A percentile compares a stretch with the other conserved stretches of the same genome.
These are phyloP conservation scores for Cyberlindnera maritima DNA, from an alignment of 805 yeast species.

Conservation along the genomic window DNA sequence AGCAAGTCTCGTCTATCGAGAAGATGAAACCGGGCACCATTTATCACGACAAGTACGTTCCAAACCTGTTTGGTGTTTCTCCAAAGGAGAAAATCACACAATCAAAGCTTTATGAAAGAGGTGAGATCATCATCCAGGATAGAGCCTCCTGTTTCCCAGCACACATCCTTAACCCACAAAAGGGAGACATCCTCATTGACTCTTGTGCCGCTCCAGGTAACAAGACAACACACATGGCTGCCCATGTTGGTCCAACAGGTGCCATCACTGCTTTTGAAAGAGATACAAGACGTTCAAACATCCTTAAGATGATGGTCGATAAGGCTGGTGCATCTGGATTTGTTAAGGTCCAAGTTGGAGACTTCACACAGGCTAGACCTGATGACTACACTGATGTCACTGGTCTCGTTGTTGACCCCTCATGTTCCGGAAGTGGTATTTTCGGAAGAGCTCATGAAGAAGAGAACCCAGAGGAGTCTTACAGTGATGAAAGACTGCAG, in stretches of 20 bases:
- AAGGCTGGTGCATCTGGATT: constrained; percentile 62
- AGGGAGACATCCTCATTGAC: constrained; percentile 72
- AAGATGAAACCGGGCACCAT: constrained; percentile 53
- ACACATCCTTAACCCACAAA: constrained; percentile 61
- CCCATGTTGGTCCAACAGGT: constrained; percentile 44
- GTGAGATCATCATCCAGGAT: constrained; percentile 88
- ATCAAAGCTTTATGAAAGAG: constrained; percentile 66
- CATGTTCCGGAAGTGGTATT: constrained; percentile 97
- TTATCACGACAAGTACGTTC: constrained; percentile 71
- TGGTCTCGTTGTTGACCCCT: constrained; percentile 90
- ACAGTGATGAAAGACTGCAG: constrained; percentile 51
- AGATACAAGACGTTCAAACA: constrained; percentile 68
- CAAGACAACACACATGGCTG: constrained; percentile 90
- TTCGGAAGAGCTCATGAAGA: constrained; percentile 61
- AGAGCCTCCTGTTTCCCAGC: constrained; percentile 98
- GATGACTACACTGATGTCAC: constrained; percentile 60
- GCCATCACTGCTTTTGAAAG: constrained; percentile 82
- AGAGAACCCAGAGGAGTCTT: constrained; percentile 43
- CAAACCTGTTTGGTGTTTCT: constrained; percentile 77
- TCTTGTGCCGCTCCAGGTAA: constrained; percentile 99
- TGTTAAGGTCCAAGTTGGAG: constrained; percentile 50
- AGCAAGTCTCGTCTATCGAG: constrained; percentile 43
- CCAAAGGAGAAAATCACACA: constrained; percentile 70
- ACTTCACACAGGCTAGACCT: constrained; percentile 43
- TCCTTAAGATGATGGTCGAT: constrained; percentile 71